Conservation (phyloP, 1,139 yeast species). For the Hyphopichia pseudoburtonii region DNA sequence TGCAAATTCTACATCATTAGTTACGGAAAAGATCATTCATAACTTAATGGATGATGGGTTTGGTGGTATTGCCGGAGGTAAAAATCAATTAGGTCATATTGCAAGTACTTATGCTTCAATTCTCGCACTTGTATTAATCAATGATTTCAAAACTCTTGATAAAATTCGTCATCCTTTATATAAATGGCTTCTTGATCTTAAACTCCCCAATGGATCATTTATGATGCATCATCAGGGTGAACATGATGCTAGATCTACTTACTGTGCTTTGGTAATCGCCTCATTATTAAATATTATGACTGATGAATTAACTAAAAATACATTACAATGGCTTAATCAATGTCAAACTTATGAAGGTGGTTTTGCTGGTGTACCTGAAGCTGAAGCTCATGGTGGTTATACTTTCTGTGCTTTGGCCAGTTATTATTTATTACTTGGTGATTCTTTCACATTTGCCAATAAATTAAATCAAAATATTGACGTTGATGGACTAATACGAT, state of each 20-base stretch:
- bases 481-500: conserved; percentile 46
- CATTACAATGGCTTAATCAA: conserved; percentile 57
- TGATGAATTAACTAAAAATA: conserved; percentile 55
- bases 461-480: conserved; percentile 27
- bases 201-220: conserved; percentile 72
- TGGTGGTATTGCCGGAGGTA: conserved; percentile 88
- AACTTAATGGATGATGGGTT: conserved; percentile 30
- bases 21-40: conserved; percentile 24
- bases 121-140: conserved; percentile 57
- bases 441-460: conserved; percentile 14
- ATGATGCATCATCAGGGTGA: conserved; percentile 80
- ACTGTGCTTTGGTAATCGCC: conserved; percentile 81
- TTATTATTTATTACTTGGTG: conserved; percentile 46
- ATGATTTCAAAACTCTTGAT: conserved; percentile 36
- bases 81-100: conserved; percentile 75
- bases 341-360: conserved; percentile 98
- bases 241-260: conserved; percentile 80
- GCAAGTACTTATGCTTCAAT: conserved; percentile 86
- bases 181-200: conserved; percentile 66
- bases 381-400: conserved; percentile 98
- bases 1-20: conserved; percentile 12
- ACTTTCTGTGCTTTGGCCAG: conserved; percentile 88
- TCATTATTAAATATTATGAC: conserved; percentile 64
- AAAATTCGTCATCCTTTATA: conserved; percentile 40
- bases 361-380: conserved; percentile 74